Conservation (phyloP, 169 alveolate genomes). For the Eimeria acervulina region DNA sequence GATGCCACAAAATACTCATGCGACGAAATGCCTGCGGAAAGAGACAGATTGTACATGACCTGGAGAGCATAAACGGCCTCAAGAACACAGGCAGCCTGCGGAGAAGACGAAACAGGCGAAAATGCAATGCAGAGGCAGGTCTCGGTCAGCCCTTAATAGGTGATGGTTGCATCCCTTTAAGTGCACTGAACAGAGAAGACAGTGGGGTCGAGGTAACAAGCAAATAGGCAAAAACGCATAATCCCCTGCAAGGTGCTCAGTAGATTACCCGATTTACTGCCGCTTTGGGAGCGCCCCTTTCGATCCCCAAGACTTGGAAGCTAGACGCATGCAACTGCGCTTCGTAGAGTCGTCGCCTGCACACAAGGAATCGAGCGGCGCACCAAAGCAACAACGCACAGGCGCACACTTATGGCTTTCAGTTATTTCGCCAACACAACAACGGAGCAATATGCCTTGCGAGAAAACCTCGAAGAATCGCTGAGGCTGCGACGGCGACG, state of each 20-base stretch:
- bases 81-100: neutral
- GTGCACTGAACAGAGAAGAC: neutral
- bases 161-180: neutral
- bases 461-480: neutral
- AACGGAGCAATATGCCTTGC: neutral
- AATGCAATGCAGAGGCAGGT: neutral
- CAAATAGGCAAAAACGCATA: neutral
- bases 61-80: neutral
- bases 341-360: conserved; percentile 69
- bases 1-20: conserved; percentile 78
- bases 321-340: conserved; percentile 79
- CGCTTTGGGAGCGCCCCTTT: conserved; percentile 78
- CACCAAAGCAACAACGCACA: neutral
- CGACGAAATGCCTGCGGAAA: conserved; percentile 74
- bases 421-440: neutral
- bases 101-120: neutral
- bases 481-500: neutral
- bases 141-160: neutral
- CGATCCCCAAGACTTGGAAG: conserved; percentile 80
- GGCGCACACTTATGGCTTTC: neutral
- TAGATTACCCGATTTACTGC: conserved; percentile 71
- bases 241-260: neutral
- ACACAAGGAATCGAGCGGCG: neutral
- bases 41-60: neutral
- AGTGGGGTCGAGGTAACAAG: neutral